Base-by-base conservation (phyloP, 2,329 filamentous ascomycete species). In the Sporothrix luriei region DNA sequence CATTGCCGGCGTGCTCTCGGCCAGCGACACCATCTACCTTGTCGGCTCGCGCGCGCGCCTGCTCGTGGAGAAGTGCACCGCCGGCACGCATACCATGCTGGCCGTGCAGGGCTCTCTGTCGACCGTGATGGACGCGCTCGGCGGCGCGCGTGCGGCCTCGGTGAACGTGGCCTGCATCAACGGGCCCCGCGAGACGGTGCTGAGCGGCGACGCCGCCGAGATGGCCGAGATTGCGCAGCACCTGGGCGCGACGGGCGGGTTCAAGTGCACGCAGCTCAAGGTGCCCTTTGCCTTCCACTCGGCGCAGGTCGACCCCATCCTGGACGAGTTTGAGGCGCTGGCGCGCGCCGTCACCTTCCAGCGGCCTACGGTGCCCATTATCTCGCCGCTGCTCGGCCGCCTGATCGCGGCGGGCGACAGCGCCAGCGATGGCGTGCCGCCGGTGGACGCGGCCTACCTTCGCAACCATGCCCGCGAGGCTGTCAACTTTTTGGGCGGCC, bases 161-260 rank as follows among this genome's bases (percentile, higher is more conserved):
- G 76, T 84, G 68, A 84, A 85, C 51, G 74, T 87, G 43, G 90
- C 92, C 19, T 95, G 92, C 80, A 85, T 93, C 77, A 96, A 96
- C 74, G 88, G 90, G 0, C 88, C 89, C 0, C 83, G 87, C 66
- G 91, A 93, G 76, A 93, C 89, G 11, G 92, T 95, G 1, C 82
- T 95, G n/a, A 81, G 80, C 26, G 85, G 84, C 11, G 75, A 76
- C 11, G 79, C 80, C 0, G 74, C 75, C 1, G 78, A 83, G 68
- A 79, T 86, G 51, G 75, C 78, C 3, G 77, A 80, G 4, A 80
- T 88, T 19, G 82, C 84, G 10, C 71, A 75, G 51, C 73, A 75
- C 69, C 75, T 81, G 24, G 73, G 72, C 51, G 75, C 52, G 38
- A 76, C 71, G 14, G 80, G 75, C 71, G 33, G 33, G 33, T 76